Evolutionary conservation across 1,284 basidiomycete genomes (phyloP).

Genomic region (Rhodofomes roseus): DNA sequence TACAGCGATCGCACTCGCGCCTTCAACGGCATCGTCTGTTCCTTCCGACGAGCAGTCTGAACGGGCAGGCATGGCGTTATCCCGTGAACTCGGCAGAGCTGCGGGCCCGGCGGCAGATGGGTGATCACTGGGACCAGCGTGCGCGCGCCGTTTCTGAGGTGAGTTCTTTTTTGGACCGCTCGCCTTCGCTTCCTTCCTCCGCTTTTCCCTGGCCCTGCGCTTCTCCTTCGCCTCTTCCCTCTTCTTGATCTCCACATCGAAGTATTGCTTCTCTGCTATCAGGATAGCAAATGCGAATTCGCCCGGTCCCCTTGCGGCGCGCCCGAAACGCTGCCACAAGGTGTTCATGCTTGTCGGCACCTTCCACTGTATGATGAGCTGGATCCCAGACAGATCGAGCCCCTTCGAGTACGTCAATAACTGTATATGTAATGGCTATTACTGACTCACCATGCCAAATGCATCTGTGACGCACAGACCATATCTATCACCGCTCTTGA

Average conservation of each 20-base stretch:
- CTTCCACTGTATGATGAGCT: conserved; percentile 23
- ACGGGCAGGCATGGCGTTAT: no score
- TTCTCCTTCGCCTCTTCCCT: background rate
- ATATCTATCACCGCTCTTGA: conserved; percentile 17
- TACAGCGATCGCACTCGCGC: no score
- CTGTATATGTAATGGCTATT: conserved; percentile 18
- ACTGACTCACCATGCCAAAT: conserved; percentile 32
- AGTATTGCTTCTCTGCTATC: conserved; percentile 12
- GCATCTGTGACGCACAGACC: conserved; percentile 28
- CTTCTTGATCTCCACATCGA: conserved; percentile 3
- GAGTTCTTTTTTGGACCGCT: no score
- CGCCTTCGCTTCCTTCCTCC: no score
- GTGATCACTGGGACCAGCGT: no score
- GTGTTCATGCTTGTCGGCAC: conserved; percentile 5
- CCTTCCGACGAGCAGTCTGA: no score
- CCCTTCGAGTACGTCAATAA: no score
- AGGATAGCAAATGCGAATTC: conserved; percentile 12
- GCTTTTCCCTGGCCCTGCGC: no score
- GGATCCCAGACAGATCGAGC: conserved; percentile 23
- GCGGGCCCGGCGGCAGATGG: no score
- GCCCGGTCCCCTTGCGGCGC: conserved; percentile 8
- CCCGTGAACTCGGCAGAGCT: no score
- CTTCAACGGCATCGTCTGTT: no score
- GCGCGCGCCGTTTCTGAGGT: no score
- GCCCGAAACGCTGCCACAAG: conserved; percentile 18